phyloP scores from a whole-genome alignment of 768 basidiomycete species.

The Austroboletus eburneus region DNA sequence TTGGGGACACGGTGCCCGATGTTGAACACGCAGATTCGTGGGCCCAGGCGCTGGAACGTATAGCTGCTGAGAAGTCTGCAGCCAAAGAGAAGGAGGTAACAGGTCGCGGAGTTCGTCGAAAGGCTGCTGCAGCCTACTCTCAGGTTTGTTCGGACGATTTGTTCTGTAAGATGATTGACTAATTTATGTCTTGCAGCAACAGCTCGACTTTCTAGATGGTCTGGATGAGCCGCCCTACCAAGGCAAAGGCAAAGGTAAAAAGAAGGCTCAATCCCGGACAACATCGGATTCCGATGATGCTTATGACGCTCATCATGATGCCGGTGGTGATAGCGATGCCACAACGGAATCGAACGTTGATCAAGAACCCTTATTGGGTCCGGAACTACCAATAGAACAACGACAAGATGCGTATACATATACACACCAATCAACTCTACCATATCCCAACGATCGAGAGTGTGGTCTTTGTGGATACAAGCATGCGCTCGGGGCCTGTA shows the following conservation, averaged over 20 bases:
- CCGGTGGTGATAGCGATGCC: conserved; percentile 21
- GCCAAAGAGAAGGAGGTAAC: conserved; percentile 48
- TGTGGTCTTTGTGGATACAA: conserved; percentile 62
- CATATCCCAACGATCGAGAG: conserved; percentile 6
- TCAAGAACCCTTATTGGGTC: not conserved
- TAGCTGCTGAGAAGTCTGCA: conserved; percentile 39
- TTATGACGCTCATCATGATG: conserved; percentile 25
- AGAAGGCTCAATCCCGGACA: conserved; percentile 28
- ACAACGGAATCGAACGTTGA: conserved; percentile 19
- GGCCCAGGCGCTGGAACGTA: conserved; percentile 60
- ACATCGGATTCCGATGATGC: conserved; percentile 42
- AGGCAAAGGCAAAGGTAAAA: conserved; percentile 33
- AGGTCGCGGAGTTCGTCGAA: conserved; percentile 73
- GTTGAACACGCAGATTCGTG: conserved; percentile 71
- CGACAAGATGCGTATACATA: not conserved
- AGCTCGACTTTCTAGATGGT: conserved; percentile 29
- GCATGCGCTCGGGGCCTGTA: conserved; percentile 51
- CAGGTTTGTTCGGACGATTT: conserved; percentile 21
- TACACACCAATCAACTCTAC: conserved; percentile 3
- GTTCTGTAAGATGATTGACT: not conserved
- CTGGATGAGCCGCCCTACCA: conserved; percentile 36
- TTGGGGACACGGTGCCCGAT: conserved; percentile 47
- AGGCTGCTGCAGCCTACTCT: conserved; percentile 53
- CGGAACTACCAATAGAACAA: conserved; percentile 4
- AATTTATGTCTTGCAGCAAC: conserved; percentile 21